Evolutionary conservation across 2,329 filamentous ascomycete species (phyloP), one percentile per base, ranked within the genome.

Genomic region (Didymella sp.): DNA sequence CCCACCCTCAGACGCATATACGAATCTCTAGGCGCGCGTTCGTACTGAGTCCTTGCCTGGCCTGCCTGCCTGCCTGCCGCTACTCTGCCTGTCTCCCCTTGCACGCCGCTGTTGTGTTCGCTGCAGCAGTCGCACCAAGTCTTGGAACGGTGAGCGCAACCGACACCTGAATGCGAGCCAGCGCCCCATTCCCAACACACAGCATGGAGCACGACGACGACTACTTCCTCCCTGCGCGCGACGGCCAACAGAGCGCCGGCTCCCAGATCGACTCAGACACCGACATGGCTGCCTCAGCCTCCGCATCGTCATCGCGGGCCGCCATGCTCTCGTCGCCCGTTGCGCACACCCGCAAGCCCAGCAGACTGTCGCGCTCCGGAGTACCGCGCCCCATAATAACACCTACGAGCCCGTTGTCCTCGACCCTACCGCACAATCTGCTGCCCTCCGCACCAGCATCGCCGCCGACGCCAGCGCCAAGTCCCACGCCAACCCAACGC

Each of bases 381-480:
- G 76, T 78, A 48, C 77, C 79, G 25, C 74, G 76, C 42, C 76
- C 76, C 43, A 80, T 84, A 48, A 79, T 80, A 55, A 81, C 82
- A 19, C 80, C 81, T 56, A 81, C 79, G 35, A 83, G 82, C 61
- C 78, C 83, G 28, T 70, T 79, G 60, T 66, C 71, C 21, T 73
- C 82, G 33, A 79, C 77, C 19, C 82, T 87, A 59, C 83, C 85
- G 30, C 80, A 84, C 60, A 87, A 82, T 65, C 81, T 87, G n/a
- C 80, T 87, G 8, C 85, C 85, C 17, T 88, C 86, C 6, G 85
- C 86, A 51, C 86, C 86, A 19, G 84, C 86, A 12, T 88, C 86
- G 45, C 86, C 86, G 62, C 86, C 86, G 15, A 89, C 86, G n/a
- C 86, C 86, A 11, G 86, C 86, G 25, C 86, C 86, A 6, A 87